phyloP scores from a whole-genome alignment of 257 asterid species.

The Orobanche coerulescens region DNA sequence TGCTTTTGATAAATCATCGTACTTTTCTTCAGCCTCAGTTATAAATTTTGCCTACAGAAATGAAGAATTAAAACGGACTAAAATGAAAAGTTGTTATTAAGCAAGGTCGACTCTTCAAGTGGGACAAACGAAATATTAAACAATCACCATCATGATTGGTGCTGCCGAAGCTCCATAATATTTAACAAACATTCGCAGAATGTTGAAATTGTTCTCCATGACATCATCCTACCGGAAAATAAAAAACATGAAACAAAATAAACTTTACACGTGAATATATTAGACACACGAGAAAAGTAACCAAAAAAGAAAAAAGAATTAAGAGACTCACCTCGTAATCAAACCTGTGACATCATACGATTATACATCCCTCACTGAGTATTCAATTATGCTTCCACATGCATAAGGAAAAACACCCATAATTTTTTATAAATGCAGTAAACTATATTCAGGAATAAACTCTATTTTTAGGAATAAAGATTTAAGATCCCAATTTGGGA shows the following conservation, averaged over 20 bases:
- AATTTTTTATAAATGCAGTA: background rate
- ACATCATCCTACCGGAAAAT: conserved; percentile 72
- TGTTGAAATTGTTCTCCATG: conserved; percentile 66
- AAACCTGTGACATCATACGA: conserved; percentile 46
- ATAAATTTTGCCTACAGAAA: conserved; percentile 55
- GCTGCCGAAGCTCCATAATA: conserved; percentile 75
- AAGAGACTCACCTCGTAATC: conserved; percentile 76
- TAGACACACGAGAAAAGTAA: background rate
- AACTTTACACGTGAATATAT: background rate
- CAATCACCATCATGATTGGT: conserved; percentile 75
- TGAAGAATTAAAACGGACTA: too few relatives aligned
- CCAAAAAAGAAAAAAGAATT: background rate
- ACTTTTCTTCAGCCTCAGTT: conserved; percentile 71
- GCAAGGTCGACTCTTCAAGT: too few relatives aligned
- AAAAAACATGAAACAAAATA: background rate
- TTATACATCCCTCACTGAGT: conserved; percentile 29
- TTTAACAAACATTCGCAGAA: conserved; percentile 75
- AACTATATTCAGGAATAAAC: too few relatives aligned
- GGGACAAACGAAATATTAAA: too few relatives aligned
- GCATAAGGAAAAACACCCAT: conserved; percentile 24
- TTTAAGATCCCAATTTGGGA: too few relatives aligned
- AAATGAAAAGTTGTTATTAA: too few relatives aligned
- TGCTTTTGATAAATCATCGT: conserved; percentile 40
- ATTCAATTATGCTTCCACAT: conserved; percentile 31
- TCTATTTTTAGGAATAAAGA: too few relatives aligned